Base-by-base conservation (phyloP, 2,329 filamentous ascomycete genomes). In the Scedosporium minutisporum region DNA sequence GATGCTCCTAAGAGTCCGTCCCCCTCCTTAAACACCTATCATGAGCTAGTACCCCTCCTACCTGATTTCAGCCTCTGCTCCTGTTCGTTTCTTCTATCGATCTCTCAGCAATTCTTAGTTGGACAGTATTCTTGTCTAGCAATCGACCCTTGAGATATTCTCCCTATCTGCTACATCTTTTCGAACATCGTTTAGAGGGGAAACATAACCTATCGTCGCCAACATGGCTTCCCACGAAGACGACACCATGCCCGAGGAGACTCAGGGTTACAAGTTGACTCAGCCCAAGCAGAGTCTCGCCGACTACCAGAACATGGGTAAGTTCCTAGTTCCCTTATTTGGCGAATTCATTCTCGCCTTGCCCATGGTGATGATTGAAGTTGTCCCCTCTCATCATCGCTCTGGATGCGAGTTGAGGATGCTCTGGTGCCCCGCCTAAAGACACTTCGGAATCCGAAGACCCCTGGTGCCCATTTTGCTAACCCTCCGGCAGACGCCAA, bases 211-310 rank as follows among this genome's bases (percentile, higher is more conserved):
- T 10, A 14, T 18, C n/a, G 4, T 53, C 46, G 29, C 68, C 75
- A 81, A 70, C 70, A 91, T 91, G 88, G 81, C 87, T 68, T 83
- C 86, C 70, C 80, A 84, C 72, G 80, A 87, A 67, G 91, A 96
- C 65, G 93, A 97, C 72, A 86, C 93, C 68, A 82, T 89, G 76
- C 88, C 91, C 67, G 90, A 95, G 80, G 84, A 88, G 79, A 97
- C 93, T 68, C 88, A 93, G 79, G 93, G 93, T 74, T 97, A 97
- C 88, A 97, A 96, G 86, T 89, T 97, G 73, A 93, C 91, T 69
- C 91, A 97, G 85, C 83, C 83, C 66, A 97, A 97, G 88, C 96
- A 97, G 85, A 96, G 91, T 70, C 83, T 99, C 72, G 90, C 93
- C 67, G 90, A 97, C 77, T 97, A 97, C 79, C 84, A 93, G 73